Evolutionary conservation across 176 grass and related monocot species (phyloP).

Genomic region (Phyllostachys edulis): DNA sequence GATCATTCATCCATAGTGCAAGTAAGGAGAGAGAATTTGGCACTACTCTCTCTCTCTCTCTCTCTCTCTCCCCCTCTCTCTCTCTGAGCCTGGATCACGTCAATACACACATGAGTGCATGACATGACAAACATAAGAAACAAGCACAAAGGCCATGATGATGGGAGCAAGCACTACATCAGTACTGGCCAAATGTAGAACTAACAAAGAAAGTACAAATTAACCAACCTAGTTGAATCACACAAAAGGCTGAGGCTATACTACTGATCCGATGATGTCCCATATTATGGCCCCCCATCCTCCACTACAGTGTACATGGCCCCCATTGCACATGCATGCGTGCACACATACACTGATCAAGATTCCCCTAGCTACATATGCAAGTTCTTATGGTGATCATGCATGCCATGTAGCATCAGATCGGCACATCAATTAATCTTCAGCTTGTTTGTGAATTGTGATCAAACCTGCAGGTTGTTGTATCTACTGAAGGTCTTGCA

Average conservation of each 20-base stretch:
- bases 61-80: background rate
- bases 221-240: conserved; percentile 17
- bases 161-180: conserved; percentile 13
- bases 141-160: conserved; percentile 25
- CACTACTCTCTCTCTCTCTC: background rate
- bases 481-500: conserved; percentile 75
- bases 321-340: background rate
- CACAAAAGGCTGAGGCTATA: background rate
- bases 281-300: background rate
- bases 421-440: background rate
- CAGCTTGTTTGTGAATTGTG: background rate
- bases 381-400: conserved; percentile 3
- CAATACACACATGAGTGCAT: background rate
- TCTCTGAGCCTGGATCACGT: background rate
- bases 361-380: conserved; percentile 8
- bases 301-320: background rate
- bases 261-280: background rate
- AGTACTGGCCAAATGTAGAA: conserved; percentile 9
- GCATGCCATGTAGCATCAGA: conserved; percentile 2
- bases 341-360: background rate
- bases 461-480: conserved; percentile 67
- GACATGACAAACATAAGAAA: conserved; percentile 26
- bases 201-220: conserved; percentile 37
- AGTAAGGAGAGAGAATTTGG: background rate
- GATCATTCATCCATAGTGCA: background rate